Evolutionary conservation across 371 early-diverging fungal genomes (phyloP).

Genomic region (Choanephora cucurbitarum): DNA sequence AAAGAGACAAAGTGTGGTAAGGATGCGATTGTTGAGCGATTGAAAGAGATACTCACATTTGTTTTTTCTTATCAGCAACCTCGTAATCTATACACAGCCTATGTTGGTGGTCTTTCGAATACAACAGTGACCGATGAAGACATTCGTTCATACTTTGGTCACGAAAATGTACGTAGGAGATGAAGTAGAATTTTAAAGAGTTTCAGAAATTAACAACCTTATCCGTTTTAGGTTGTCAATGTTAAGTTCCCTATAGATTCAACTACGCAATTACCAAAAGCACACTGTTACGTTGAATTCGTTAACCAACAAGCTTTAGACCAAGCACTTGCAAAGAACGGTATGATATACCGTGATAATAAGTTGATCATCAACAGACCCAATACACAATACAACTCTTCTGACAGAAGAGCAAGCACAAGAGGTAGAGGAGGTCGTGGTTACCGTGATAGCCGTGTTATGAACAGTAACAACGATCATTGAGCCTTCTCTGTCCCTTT

Average conservation of each 20-base stretch:
- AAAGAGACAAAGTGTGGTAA: constrained; percentile 36
- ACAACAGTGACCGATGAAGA: constrained; percentile 48
- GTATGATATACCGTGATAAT: constrained; percentile 40
- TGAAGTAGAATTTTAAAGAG: too few species aligned
- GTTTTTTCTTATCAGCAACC: constrained; percentile 13
- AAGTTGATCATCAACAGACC: constrained; percentile 48
- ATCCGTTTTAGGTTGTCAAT: constrained; percentile 27
- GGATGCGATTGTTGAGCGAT: not conserved
- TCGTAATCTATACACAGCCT: constrained; percentile 40
- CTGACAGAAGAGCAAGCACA: constrained; percentile 18
- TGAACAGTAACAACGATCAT: constrained; percentile 12
- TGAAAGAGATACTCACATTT: too few species aligned
- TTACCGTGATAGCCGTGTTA: constrained; percentile 32
- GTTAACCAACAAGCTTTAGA: constrained; percentile 38
- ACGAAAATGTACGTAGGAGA: constrained; percentile 33
- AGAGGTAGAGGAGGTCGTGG: constrained; percentile 31
- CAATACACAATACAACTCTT: constrained; percentile 29
- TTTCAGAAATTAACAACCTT: not conserved
- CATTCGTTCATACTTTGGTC: constrained; percentile 47
- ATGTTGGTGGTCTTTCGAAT: constrained; percentile 47
- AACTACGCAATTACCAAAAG: constrained; percentile 40
- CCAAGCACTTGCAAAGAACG: constrained; percentile 43
- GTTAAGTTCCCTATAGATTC: constrained; percentile 50
- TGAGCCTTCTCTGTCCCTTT: not conserved
- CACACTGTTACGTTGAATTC: constrained; percentile 54